Percentiles rank a stretch among this genome's conserved stretches.
These are phyloP conservation scores for Abrus pulchellus DNA, from an alignment of 306 rosid genomes.

Conservation along the genomic window DNA sequence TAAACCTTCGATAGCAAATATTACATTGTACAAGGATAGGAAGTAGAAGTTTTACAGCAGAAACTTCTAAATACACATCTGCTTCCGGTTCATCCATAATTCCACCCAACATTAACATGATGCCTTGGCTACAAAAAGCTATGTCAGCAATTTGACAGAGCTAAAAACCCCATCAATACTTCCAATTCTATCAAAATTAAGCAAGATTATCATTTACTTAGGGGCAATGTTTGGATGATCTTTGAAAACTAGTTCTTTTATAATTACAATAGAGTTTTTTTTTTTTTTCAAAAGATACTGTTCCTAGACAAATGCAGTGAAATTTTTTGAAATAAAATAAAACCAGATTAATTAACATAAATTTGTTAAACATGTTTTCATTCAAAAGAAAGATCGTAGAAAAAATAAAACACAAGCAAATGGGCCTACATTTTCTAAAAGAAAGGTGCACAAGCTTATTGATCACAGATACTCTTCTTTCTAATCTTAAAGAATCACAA, in stretches of 20 bases:
- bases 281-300: too few species aligned
- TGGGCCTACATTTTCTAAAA: background rate
- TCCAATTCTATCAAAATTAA: too few species aligned
- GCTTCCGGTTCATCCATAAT: constrained; percentile 7
- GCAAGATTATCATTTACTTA: background rate
- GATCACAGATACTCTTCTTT: background rate
- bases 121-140: background rate
- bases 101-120: constrained; percentile 3
- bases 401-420: background rate
- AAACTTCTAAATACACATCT: constrained; percentile 1
- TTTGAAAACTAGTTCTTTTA: background rate
- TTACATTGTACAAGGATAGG: background rate
- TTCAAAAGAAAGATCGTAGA: background rate
- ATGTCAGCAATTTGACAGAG: constrained; percentile 14
- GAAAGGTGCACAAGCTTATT: background rate
- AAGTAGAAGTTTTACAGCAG: background rate
- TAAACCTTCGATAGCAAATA: background rate
- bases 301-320: too few species aligned
- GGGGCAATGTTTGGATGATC: background rate
- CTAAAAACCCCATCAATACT: background rate
- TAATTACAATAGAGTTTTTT: too few species aligned
- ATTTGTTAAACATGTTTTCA: background rate
- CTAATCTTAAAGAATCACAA: background rate
- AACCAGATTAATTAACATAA: too few species aligned
- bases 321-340: too few species aligned